Evolutionary conservation across 257 asterid genomes (phyloP).

Genomic region (Ehretia macrophylla): DNA sequence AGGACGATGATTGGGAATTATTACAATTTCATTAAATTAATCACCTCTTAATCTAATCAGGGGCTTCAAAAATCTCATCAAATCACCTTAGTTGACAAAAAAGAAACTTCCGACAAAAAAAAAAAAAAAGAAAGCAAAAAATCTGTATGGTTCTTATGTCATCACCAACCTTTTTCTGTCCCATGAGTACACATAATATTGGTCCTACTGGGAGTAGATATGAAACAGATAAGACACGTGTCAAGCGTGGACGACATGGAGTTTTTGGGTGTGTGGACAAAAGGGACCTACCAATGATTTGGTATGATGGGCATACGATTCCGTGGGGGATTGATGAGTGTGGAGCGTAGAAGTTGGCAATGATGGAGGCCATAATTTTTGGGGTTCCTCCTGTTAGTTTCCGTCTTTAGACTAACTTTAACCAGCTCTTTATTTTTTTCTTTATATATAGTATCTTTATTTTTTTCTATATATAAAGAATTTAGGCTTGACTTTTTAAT

Average conservation of each 20-base stretch:
- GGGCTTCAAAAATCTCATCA: neutral
- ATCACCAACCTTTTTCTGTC: neutral
- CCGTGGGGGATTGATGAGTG: slow-evolving; percentile 33
- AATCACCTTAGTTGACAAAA: slow-evolving; percentile 1
- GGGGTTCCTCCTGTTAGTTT: neutral
- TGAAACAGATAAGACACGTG: neutral
- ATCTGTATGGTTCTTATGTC: too few species aligned
- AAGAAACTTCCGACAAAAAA: neutral
- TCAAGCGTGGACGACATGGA: neutral
- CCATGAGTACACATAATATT: slow-evolving; percentile 3
- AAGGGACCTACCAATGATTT: slow-evolving; percentile 39
- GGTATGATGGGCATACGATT: slow-evolving; percentile 34
- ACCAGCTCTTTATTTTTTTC: too few species aligned
- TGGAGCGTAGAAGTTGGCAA: slow-evolving; percentile 37
- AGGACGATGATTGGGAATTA: slow-evolving; percentile 22
- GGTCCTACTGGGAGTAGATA: neutral
- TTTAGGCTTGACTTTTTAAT: too few species aligned
- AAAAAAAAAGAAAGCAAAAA: too few species aligned
- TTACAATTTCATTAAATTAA: slow-evolving; percentile 13
- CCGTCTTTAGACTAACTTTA: too few species aligned
- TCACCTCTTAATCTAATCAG: slow-evolving; percentile 17
- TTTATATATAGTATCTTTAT: too few species aligned
- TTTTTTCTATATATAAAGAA: too few species aligned
- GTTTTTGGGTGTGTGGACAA: slow-evolving; percentile 3
- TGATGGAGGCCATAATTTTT: slow-evolving; percentile 9